phyloP scores from a whole-genome alignment of 139 green algal genomes.

The Chlamydomonas eustigma region DNA sequence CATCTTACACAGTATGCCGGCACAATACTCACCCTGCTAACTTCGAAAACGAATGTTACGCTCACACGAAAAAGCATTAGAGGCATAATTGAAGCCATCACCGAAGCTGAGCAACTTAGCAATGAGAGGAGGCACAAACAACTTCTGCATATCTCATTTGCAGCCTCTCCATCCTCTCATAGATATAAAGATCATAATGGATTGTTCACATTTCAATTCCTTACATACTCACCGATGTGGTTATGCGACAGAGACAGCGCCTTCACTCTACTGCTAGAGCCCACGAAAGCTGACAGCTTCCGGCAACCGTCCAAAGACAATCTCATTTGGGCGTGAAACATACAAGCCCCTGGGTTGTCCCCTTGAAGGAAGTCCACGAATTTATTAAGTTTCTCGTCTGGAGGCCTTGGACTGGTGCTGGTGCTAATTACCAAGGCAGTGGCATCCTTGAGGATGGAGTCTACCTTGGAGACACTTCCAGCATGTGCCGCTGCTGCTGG shows the following conservation, averaged over 20 bases:
- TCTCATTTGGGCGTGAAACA: slow-evolving; percentile 56
- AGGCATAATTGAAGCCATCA: no score
- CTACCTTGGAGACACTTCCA: no score
- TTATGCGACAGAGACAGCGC: slow-evolving; percentile 50
- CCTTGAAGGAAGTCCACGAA: slow-evolving; percentile 47
- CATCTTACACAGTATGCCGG: not conserved
- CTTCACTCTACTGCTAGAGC: slow-evolving; percentile 26
- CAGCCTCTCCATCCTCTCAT: no score
- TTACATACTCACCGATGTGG: slow-evolving; percentile 42
- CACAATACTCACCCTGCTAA: not conserved
- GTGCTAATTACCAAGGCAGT: not conserved
- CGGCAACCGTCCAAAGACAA: slow-evolving; percentile 41
- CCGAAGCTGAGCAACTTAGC: no score
- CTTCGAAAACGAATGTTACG: not conserved
- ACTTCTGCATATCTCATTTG: no score
- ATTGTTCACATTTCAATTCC: no score
- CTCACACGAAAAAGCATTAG: no score
- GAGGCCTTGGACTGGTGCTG: not conserved
- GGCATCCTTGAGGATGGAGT: not conserved
- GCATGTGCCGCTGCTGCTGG: no score
- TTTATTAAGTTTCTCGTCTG: slow-evolving; percentile 24
- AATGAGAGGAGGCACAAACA: no score
- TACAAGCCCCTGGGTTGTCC: slow-evolving; percentile 28
- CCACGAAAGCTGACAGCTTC: slow-evolving; percentile 43
- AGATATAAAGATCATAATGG: no score